phyloP scores from a whole-genome alignment of 2,329 filamentous ascomycete genomes.

The Ophiobolus disseminans region DNA sequence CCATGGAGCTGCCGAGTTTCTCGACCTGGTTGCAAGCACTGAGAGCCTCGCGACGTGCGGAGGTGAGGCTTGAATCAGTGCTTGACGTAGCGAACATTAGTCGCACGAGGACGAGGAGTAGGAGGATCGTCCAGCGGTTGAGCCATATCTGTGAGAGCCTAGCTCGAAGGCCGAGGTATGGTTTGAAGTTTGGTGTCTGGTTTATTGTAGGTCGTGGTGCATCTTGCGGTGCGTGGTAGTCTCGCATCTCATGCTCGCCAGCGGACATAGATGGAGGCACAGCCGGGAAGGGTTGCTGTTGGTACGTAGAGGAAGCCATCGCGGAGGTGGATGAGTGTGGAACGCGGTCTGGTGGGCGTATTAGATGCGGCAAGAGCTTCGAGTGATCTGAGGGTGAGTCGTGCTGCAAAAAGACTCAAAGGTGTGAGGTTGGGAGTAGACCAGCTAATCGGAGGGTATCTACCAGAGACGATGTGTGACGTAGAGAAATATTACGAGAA shows the following conservation, averaged over 20 bases:
- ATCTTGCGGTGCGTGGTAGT: constrained; percentile 64
- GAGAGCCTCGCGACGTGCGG: constrained; percentile 81
- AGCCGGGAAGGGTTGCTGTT: constrained; percentile 62
- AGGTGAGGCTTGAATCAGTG: constrained; percentile 75
- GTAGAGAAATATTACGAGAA: constrained; percentile 30
- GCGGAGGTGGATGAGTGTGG: constrained; percentile 34
- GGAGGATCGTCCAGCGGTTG: constrained; percentile 93
- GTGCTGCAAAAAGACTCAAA: constrained; percentile 5
- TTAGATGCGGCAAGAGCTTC: constrained; percentile 35
- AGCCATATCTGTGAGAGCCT: constrained; percentile 96
- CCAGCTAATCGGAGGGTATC: constrained; percentile 31
- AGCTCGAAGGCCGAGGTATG: constrained; percentile 88
- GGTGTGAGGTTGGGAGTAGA: constrained; percentile 16
- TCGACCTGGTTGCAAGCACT: constrained; percentile 92
- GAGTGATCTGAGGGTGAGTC: constrained; percentile 3
- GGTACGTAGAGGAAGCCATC: constrained; percentile 60
- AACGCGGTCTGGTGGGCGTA: constrained; percentile 40
- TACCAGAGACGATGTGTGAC: constrained; percentile 36
- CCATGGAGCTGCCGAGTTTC: constrained; percentile 91
- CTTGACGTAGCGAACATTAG: constrained; percentile 77
- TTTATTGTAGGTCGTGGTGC: constrained; percentile 64
- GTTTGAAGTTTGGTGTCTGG: constrained; percentile 76
- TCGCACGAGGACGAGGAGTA: constrained; percentile 83
- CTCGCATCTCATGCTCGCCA: constrained; percentile 68
- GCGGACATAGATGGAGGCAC: constrained; percentile 65